These are phyloP conservation scores for Globisporangium acanthophoron DNA, from an alignment of 352 stramenopile genomes.

Conservation along the genomic window DNA sequence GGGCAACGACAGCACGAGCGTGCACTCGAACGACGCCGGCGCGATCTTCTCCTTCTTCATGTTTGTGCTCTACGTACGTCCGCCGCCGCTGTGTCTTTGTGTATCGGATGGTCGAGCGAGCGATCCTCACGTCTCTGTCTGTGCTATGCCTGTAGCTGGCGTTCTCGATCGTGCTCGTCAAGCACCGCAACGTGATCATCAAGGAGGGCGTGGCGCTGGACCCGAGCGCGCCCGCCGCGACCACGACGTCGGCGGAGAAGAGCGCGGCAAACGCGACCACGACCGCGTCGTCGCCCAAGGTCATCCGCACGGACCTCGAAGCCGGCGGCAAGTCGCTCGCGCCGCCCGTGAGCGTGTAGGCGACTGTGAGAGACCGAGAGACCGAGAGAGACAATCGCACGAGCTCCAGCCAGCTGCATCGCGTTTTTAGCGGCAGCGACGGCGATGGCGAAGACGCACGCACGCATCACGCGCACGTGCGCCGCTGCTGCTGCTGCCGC, in stretches of 20 bases:
- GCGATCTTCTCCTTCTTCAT: slow-evolving; percentile 86
- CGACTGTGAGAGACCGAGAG: not conserved
- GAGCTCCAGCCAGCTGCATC: not conserved
- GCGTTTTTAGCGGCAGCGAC: not conserved
- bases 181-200: slow-evolving; percentile 79
- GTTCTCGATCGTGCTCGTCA: slow-evolving; percentile 65
- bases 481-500: not conserved
- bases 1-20: slow-evolving; percentile 43
- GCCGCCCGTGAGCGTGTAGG: slow-evolving; percentile 65
- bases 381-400: not conserved
- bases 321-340: slow-evolving; percentile 40
- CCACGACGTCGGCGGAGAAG: slow-evolving; percentile 43
- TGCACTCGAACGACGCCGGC: slow-evolving; percentile 72
- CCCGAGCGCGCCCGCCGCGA: slow-evolving; percentile 14
- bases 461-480: not conserved
- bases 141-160: slow-evolving; percentile 23
- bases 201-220: slow-evolving; percentile 56
- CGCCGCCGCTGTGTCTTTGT: not conserved
- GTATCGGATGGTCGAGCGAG: not conserved
- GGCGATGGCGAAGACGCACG: not conserved
- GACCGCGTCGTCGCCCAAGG: slow-evolving; percentile 47
- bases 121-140: not conserved
- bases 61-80: slow-evolving; percentile 80
- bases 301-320: slow-evolving; percentile 61
- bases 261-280: slow-evolving; percentile 22